Percentiles rank a stretch among this genome's conserved stretches.
Conservation (phyloP, 495 filamentous ascomycete species). For the Aspergillus nanangensis region DNA sequence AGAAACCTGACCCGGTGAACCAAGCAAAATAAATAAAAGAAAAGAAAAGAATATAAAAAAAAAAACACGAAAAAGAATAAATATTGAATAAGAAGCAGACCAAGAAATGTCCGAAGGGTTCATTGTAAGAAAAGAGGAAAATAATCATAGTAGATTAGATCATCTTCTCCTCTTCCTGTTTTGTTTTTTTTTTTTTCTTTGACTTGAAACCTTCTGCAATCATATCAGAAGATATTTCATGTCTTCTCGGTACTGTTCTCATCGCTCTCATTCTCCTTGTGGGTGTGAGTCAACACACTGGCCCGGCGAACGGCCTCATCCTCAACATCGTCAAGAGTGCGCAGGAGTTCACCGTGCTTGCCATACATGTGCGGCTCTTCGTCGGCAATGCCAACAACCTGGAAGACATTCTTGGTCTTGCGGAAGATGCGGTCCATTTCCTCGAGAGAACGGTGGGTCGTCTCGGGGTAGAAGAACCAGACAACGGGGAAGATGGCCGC, state of each 20-base stretch:
- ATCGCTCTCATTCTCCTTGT: constrained; percentile 29
- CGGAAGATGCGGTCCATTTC: constrained; percentile 76
- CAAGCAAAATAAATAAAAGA: background rate
- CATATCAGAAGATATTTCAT: no score
- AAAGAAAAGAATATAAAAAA: background rate
- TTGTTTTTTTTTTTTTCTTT: background rate
- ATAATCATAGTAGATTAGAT: background rate
- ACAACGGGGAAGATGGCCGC: constrained; percentile 64
- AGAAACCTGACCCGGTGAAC: background rate
- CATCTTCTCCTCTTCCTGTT: background rate
- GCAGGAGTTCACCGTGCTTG: constrained; percentile 61
- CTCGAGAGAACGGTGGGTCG: constrained; percentile 66
- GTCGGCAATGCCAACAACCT: constrained; percentile 55
- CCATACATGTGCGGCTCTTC: constrained; percentile 65
- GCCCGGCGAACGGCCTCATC: constrained; percentile 33
- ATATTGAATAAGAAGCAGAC: background rate
- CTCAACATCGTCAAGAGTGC: constrained; percentile 30
- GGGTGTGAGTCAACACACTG: constrained; percentile 23
- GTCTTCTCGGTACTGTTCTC: constrained; percentile 26
- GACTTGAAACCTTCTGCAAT: background rate
- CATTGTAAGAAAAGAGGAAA: background rate
- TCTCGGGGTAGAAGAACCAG: constrained; percentile 77
- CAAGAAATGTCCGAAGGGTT: background rate
- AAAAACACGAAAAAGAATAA: background rate
- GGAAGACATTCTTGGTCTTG: constrained; percentile 51